Base-by-base conservation (phyloP, 768 basidiomycete species). In the Boletus edulis region DNA sequence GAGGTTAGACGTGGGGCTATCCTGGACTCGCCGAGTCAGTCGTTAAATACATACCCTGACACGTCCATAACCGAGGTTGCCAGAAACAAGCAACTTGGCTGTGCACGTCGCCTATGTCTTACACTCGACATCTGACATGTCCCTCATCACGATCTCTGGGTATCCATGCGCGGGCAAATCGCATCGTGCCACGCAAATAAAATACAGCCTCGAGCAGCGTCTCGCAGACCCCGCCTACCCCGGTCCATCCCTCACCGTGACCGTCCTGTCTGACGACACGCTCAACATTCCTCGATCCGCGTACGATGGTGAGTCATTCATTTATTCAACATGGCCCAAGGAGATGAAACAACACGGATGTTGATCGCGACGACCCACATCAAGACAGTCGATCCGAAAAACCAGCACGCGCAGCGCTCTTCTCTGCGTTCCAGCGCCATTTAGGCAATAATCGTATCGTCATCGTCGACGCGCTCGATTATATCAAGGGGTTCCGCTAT, bases 401-500 rank as follows among this genome's bases (percentile, higher is more conserved):
- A 69, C 85, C 90, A 13, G 93, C 93, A 0, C 80, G 97, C 29
- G 91, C 81, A 5, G 78, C 88, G 12, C 78, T 96, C 20, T 93
- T 96, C 69, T 84, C 94, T 1, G 83, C 91, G 1, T 76, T 94
- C 48, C 91, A 88, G 62, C 79, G 97, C 13, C 78, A 81, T 34
- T 78, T 99, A 59, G 78, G 80, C 22, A 69, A 72, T 35, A 85
- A 91, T 63, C 89, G 84, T 0, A 83, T 98, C 63, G 79, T 97
- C 54, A 89, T 99, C 61, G 80, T 94, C 57, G 97, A 99, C 66
- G 84, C 87, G 14, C 80, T 90, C 61, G 98, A 98, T 67, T 98
- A 99, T 72, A 98, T 98, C 79, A 98, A 99, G 69, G 96, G 96
- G 12, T 97, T 94, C 68, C 85, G 97, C 31, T 99, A 99, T 72